Conservation (phyloP, 176 grass and related monocot species). For the Chrysopogon serrulatus region DNA sequence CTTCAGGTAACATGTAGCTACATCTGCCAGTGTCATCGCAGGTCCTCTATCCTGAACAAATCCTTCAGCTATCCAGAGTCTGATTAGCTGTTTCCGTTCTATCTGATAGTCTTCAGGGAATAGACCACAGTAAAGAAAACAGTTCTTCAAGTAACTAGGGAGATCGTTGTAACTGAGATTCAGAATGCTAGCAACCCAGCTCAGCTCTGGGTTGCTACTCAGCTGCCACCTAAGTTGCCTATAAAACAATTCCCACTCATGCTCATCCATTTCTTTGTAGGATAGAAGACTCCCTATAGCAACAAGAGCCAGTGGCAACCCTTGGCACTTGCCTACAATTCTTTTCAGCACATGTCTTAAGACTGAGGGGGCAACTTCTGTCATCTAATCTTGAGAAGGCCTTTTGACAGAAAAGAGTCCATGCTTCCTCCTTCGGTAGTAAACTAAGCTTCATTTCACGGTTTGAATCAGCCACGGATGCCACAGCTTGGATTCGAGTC, state of each 20-base stretch:
- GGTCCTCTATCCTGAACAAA: slow-evolving; percentile 40
- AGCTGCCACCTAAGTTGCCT: slow-evolving; percentile 42
- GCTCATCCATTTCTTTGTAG: slow-evolving; percentile 19
- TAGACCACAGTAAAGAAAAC: slow-evolving; percentile 40
- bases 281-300: slow-evolving; percentile 48
- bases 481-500: slow-evolving; percentile 35
- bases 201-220: slow-evolving; percentile 33
- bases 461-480: slow-evolving; percentile 8
- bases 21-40: background rate
- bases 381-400: slow-evolving; percentile 22
- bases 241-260: slow-evolving; percentile 31
- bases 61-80: slow-evolving; percentile 47
- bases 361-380: slow-evolving; percentile 24
- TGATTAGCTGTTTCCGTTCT: slow-evolving; percentile 27
- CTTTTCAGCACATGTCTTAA: slow-evolving; percentile 9
- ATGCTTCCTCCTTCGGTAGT: slow-evolving; percentile 28
- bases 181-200: slow-evolving; percentile 22
- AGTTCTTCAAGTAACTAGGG: slow-evolving; percentile 43
- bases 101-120: slow-evolving; percentile 46
- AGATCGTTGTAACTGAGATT: slow-evolving; percentile 43
- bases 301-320: slow-evolving; percentile 43
- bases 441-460: slow-evolving; percentile 19
- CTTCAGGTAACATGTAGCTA: slow-evolving; percentile 33
- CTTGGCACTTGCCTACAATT: slow-evolving; percentile 38
- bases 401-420: slow-evolving; percentile 34